Conservation (phyloP, 805 yeast genomes). For the Barnettozyma populi region DNA sequence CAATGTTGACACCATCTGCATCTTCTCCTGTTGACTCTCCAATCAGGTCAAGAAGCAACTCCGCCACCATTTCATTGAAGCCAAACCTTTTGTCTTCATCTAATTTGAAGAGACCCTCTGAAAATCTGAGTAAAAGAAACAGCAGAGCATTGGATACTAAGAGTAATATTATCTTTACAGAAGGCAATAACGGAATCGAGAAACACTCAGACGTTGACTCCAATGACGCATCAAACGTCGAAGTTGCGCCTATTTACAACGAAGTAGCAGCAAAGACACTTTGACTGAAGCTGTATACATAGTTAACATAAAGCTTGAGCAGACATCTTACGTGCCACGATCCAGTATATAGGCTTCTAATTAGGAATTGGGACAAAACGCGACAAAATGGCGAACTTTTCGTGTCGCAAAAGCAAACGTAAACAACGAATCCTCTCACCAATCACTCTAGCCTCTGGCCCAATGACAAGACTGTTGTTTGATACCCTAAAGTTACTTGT, state of each 20-base stretch:
- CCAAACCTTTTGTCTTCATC: conserved; percentile 8
- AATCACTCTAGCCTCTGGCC: background rate
- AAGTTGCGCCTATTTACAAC: no score
- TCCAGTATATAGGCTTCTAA: background rate
- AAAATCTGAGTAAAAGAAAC: conserved; percentile 16
- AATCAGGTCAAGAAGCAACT: conserved; percentile 15
- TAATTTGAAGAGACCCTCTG: conserved; percentile 18
- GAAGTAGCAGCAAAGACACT: no score
- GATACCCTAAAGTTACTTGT: conserved; percentile 21
- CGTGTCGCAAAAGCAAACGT: background rate
- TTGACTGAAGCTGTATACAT: no score
- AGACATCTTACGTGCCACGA: no score
- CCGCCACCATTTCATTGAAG: conserved; percentile 3
- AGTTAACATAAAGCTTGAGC: no score
- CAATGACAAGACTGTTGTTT: conserved; percentile 16
- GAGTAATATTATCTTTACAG: background rate
- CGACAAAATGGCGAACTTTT: background rate
- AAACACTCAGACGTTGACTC: background rate
- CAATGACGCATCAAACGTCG: no score
- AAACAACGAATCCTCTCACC: background rate
- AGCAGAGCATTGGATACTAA: conserved; percentile 6
- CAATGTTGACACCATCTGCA: conserved; percentile 15
- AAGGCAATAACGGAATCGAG: background rate
- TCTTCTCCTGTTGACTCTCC: conserved; percentile 17
- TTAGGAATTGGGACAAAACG: background rate